phyloP scores from a whole-genome alignment of 306 rosid genomes.

The Cucurbita moschata region DNA sequence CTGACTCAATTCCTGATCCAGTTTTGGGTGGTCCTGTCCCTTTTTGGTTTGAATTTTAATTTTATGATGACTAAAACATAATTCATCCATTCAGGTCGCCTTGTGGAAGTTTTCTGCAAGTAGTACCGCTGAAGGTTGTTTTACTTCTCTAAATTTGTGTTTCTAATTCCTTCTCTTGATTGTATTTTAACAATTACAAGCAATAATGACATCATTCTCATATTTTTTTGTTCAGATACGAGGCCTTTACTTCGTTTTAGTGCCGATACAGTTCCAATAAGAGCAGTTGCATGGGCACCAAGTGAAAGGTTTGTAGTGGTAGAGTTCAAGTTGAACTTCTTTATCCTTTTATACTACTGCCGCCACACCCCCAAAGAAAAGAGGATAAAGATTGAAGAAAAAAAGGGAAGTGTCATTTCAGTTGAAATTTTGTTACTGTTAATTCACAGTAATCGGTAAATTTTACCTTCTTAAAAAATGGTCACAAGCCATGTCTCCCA shows the following conservation, averaged over 20 bases:
- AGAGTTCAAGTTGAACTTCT: neutral
- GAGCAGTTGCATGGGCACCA: slow-evolving; percentile 89
- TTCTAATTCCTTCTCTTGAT: slow-evolving; percentile 7
- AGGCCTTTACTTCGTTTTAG: slow-evolving; percentile 69
- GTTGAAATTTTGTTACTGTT: neutral
- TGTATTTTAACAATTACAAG: slow-evolving; percentile 7
- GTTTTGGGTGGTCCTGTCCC: neutral
- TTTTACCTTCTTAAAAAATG: neutral
- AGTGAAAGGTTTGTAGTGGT: slow-evolving; percentile 48
- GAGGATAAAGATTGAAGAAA: neutral
- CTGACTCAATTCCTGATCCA: neutral
- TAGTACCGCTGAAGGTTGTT: slow-evolving; percentile 42
- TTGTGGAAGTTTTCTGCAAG: slow-evolving; percentile 67
- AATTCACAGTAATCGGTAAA: neutral
- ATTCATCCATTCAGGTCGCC: slow-evolving; percentile 51
- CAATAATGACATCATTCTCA: slow-evolving; percentile 3
- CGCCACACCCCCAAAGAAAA: neutral
- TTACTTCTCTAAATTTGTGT: slow-evolving; percentile 11
- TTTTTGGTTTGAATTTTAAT: slow-evolving; percentile 1
- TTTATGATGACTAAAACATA: slow-evolving; percentile 20
- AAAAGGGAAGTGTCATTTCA: neutral
- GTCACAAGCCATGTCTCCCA: neutral
- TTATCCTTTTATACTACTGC: neutral
- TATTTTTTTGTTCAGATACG: slow-evolving; percentile 44
- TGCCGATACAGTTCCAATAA: slow-evolving; percentile 75